phyloP scores from a whole-genome alignment of 805 yeast species.

The Citeromyces nyonsensis region DNA sequence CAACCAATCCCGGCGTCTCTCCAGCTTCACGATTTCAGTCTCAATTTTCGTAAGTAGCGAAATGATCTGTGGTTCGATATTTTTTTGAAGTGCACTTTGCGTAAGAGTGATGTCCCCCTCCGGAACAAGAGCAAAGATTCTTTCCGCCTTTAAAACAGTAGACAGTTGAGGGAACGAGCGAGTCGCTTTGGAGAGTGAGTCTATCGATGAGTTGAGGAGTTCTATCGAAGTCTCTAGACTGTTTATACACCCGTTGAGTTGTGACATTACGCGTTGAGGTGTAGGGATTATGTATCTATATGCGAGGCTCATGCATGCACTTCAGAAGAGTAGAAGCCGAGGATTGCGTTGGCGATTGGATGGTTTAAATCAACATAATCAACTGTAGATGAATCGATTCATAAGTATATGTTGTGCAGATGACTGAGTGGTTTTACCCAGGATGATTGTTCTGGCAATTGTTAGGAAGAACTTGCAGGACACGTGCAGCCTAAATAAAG shows the following conservation, averaged over 20 bases:
- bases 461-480: too few species aligned
- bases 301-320: too few species aligned
- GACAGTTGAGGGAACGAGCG: conserved; percentile 16
- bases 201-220: conserved; percentile 16
- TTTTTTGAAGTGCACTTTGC: conserved; percentile 13
- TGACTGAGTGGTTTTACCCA: too few species aligned
- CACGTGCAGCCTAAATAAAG: too few species aligned
- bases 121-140: conserved; percentile 25
- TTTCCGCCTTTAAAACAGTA: conserved; percentile 17
- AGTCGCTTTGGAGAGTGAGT: conserved; percentile 15
- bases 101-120: conserved; percentile 21
- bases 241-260: conserved; percentile 7
- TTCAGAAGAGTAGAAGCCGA: too few species aligned
- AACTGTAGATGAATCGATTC: too few species aligned
- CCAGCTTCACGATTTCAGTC: conserved; percentile 12
- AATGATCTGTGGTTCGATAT: conserved; percentile 19
- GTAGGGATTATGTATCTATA: too few species aligned
- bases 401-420: too few species aligned
- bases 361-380: too few species aligned
- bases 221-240: conserved; percentile 15
- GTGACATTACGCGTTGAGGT: too few species aligned
- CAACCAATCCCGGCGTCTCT: conserved; percentile 13
- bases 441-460: too few species aligned
- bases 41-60: conserved; percentile 11
- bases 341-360: too few species aligned